Evolutionary conservation across 2,329 filamentous ascomycete genomes (phyloP).

Genomic region (Monosporascus cannonballus): DNA sequence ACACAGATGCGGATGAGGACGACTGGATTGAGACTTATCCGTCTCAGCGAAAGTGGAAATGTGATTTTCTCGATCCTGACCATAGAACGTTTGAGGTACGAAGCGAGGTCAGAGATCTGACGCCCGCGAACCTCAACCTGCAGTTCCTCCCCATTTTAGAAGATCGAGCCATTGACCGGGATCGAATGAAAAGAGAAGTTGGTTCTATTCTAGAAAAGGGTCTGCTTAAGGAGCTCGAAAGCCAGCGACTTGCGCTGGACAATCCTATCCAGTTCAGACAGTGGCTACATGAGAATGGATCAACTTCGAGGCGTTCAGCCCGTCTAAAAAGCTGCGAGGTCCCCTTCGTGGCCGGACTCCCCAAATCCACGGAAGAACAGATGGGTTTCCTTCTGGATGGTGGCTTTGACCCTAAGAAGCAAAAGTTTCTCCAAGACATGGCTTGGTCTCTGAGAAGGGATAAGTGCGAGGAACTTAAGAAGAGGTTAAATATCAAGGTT

Average conservation of each 20-base stretch:
- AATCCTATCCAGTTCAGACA: slow-evolving; percentile 43
- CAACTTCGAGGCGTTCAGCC: slow-evolving; percentile 21
- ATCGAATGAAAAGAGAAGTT: slow-evolving; percentile 41
- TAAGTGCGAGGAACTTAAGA: slow-evolving; percentile 47
- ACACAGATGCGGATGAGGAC: slow-evolving; percentile 30
- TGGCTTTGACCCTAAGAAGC: slow-evolving; percentile 50
- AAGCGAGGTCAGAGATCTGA: slow-evolving; percentile 38
- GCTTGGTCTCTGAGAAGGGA: slow-evolving; percentile 40
- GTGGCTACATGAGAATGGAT: slow-evolving; percentile 44
- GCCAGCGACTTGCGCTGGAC: slow-evolving; percentile 44
- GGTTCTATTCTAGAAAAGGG: slow-evolving; percentile 41
- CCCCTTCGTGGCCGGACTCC: slow-evolving; percentile 44
- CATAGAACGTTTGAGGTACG: slow-evolving; percentile 62
- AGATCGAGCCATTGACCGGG: slow-evolving; percentile 45
- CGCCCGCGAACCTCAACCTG: slow-evolving; percentile 53
- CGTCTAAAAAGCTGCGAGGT: slow-evolving; percentile 34
- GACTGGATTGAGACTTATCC: slow-evolving; percentile 61
- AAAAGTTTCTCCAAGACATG: slow-evolving; percentile 42
- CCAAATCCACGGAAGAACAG: slow-evolving; percentile 41
- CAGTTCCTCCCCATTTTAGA: slow-evolving; percentile 65
- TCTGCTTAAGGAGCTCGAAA: slow-evolving; percentile 45
- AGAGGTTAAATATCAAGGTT: slow-evolving; percentile 55
- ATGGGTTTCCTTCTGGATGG: slow-evolving; percentile 50
- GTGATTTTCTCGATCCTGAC: slow-evolving; percentile 38
- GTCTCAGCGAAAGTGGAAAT: slow-evolving; percentile 65